Evolutionary conservation across 768 basidiomycete species (phyloP).

Genomic region (Mycena vitilis): DNA sequence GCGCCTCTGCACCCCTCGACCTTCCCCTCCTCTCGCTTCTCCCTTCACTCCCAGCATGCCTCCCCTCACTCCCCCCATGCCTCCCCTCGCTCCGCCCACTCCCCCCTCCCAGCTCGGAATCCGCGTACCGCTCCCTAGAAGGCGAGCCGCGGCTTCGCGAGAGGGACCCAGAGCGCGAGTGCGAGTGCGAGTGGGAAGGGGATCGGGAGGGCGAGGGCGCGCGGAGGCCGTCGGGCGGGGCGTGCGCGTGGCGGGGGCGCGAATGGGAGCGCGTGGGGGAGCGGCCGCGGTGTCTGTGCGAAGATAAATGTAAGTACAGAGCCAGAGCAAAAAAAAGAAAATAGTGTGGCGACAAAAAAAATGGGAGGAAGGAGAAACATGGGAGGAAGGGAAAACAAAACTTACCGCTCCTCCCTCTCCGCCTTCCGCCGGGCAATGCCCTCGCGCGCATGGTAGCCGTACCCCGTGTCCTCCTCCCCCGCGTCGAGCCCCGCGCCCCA

Average conservation of each 20-base stretch:
- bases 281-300: slow-evolving; percentile 28
- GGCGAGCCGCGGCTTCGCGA: slow-evolving; percentile 10
- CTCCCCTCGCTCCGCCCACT: too few species aligned
- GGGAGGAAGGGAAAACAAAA: slow-evolving; percentile 1
- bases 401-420: slow-evolving; percentile 20
- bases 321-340: too few species aligned
- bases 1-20: neutral
- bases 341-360: too few species aligned
- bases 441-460: slow-evolving; percentile 26
- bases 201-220: slow-evolving; percentile 30
- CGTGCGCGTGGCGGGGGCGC: too few species aligned
- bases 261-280: slow-evolving; percentile 28
- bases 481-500: neutral
- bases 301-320: too few species aligned
- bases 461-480: slow-evolving; percentile 29
- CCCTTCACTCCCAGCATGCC: too few species aligned
- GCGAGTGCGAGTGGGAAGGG: slow-evolving; percentile 12
- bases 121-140: neutral
- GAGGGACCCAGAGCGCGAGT: neutral
- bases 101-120: too few species aligned
- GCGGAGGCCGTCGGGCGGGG: slow-evolving; percentile 17
- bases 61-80: too few species aligned
- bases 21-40: neutral
- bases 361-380: too few species aligned
- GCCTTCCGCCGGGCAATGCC: slow-evolving; percentile 33